Percentiles rank a stretch among this genome's conserved stretches.
These are phyloP conservation scores for Capsicum pubescens DNA, from an alignment of 257 asterid species.

Conservation along the genomic window DNA sequence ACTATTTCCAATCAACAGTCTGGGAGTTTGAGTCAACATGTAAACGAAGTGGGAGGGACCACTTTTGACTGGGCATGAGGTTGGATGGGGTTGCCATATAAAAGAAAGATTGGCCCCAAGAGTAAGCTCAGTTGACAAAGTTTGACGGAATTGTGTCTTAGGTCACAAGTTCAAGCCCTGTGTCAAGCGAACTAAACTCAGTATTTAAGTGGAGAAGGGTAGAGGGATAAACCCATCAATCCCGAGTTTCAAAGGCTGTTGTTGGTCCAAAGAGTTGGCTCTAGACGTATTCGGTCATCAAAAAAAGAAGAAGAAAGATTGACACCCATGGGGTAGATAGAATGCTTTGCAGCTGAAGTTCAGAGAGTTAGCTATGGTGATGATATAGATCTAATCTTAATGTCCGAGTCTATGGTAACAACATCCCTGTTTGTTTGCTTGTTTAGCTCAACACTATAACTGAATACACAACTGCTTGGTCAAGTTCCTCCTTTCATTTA, in stretches of 20 bases:
- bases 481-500: background rate
- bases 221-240: background rate
- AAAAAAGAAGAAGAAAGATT: background rate
- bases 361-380: background rate
- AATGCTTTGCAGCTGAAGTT: background rate
- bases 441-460: background rate
- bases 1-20: background rate
- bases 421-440: background rate
- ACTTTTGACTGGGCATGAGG: background rate
- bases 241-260: background rate
- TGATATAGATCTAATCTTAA: background rate
- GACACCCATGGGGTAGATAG: background rate
- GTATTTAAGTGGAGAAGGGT: background rate
- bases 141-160: background rate
- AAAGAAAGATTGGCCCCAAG: background rate
- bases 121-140: background rate
- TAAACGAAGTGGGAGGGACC: background rate
- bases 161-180: background rate
- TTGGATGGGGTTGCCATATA: background rate
- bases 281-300: background rate
- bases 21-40: background rate
- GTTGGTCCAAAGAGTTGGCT: background rate
- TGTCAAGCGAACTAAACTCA: background rate
- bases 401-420: background rate
- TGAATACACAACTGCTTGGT: background rate